Evolutionary conservation across 768 basidiomycete species (phyloP), one percentile per base, ranked within the genome.

Genomic region (Boletus subparvulus): DNA sequence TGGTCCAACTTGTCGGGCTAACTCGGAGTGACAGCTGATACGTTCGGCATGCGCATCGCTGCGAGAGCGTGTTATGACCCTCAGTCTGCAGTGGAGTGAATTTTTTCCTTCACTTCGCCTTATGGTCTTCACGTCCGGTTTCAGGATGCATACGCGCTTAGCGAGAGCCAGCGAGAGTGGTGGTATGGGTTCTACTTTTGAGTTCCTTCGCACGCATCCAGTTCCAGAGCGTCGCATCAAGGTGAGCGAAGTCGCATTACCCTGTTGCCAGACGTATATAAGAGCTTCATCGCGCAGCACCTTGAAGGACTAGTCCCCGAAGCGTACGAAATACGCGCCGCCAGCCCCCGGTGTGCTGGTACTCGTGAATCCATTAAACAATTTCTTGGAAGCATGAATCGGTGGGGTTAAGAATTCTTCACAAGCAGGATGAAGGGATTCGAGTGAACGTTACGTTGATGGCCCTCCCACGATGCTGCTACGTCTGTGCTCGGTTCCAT

Each of bases 11-110:
- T 21, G n/a, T 46, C 28, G 24, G 43, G n/a, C 58, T 67, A 7
- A 56, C 19, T 26, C 12, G 37, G 33, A 16, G 16, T 46, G 35
- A 16, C 60, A 92, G 95, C 95, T 37, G 95, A 98, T 68, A 79
- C 83, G 30, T 88, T 98, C 49, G 95, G 96, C 9, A 70, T 98
- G 45, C 79, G 80, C 7, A 77, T 98, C 28, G 88, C 88, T 75
- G 80, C 92, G 48, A 81, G 79, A 61, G 95, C 94, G 0, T 98
- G 95, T 73, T 98, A 84, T 68, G 82, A 98, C 65, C 94, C 95
- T 0, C 74, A 70, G 17, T 89, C 86, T 21, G 82, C 91, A 4
- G 84, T 89, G 13, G 78, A 80, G 92, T 94, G 64, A 62, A 28
- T 54, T 50, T 42, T 16, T 26, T 39, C 12, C 21, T 35, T 6